These are phyloP conservation scores for Rhodotorula taiwanensis DNA, from an alignment of 768 basidiomycete genomes.

Conservation along the genomic window DNA sequence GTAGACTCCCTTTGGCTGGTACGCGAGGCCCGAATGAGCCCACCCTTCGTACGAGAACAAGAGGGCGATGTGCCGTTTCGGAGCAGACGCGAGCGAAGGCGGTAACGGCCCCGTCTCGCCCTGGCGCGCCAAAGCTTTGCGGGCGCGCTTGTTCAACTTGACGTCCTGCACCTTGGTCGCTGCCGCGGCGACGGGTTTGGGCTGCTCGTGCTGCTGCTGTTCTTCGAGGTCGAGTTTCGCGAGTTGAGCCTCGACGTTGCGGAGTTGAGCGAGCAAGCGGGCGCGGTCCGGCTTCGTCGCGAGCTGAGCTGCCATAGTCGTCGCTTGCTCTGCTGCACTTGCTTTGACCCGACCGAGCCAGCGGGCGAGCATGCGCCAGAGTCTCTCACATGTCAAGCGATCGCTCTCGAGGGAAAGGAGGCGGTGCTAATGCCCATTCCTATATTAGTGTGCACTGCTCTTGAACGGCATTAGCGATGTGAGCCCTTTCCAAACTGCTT, in stretches of 20 bases:
- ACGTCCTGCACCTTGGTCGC: too few relatives aligned
- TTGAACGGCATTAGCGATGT: too few relatives aligned
- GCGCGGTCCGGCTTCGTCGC: background rate
- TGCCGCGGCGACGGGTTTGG: too few relatives aligned
- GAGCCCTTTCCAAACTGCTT: too few relatives aligned
- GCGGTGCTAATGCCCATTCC: too few relatives aligned
- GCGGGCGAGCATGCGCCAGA: constrained; percentile 4
- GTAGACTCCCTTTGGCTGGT: constrained; percentile 50
- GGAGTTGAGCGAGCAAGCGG: too few relatives aligned
- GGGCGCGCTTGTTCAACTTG: constrained; percentile 7
- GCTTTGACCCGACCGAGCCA: background rate
- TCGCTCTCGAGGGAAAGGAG: too few relatives aligned
- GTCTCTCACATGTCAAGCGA: background rate
- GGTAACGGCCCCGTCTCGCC: constrained; percentile 15
- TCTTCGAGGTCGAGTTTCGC: background rate
- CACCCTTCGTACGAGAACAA: constrained; percentile 85
- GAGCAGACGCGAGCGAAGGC: constrained; percentile 38
- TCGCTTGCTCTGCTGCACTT: constrained; percentile 14
- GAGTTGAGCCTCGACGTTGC: too few relatives aligned
- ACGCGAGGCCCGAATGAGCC: constrained; percentile 84
- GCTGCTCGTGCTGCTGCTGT: background rate
- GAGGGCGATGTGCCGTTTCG: constrained; percentile 82
- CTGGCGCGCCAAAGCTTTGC: background rate
- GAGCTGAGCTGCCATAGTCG: background rate
- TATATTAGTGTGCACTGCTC: too few relatives aligned